These are phyloP conservation scores for Naumovozyma dairenensis DNA, from an alignment of 805 yeast species.

Conservation along the genomic window DNA sequence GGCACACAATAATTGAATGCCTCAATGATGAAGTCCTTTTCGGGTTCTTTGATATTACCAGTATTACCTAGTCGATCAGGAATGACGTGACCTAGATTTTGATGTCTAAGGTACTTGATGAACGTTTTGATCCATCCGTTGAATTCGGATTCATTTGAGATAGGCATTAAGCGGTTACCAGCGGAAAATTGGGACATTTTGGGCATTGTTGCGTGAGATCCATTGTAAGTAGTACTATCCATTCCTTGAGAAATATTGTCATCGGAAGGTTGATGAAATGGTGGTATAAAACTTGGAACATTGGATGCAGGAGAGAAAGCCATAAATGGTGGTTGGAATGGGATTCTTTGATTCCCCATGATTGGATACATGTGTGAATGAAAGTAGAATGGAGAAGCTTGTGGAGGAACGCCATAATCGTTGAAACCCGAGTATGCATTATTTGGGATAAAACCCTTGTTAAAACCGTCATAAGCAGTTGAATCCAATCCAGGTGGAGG, in stretches of 20 bases:
- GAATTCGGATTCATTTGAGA: not conserved
- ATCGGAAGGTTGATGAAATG: not conserved
- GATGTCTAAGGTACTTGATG: not conserved
- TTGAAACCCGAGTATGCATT: not conserved
- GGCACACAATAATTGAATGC: constrained; percentile 2
- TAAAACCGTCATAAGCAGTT: not conserved
- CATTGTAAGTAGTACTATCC: not conserved
- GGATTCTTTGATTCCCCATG: not conserved
- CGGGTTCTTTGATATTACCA: not conserved
- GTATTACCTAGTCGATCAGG: constrained; percentile 1
- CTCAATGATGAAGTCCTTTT: not conserved
- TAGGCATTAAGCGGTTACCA: constrained; percentile 2
- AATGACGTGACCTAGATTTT: not conserved
- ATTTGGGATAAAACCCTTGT: not conserved
- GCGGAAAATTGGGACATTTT: not conserved
- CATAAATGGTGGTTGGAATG: not conserved
- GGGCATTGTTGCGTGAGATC: not conserved
- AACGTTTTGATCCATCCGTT: not conserved
- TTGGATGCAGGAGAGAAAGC: not conserved
- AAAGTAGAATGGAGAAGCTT: not conserved
- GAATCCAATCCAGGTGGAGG: not conserved
- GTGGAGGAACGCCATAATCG: not conserved
- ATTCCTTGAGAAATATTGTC: not conserved
- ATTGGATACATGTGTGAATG: not conserved
- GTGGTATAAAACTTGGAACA: not conserved